phyloP scores from a whole-genome alignment of 2,329 filamentous ascomycete genomes.

The Cladosporium austrohemisphaericum region DNA sequence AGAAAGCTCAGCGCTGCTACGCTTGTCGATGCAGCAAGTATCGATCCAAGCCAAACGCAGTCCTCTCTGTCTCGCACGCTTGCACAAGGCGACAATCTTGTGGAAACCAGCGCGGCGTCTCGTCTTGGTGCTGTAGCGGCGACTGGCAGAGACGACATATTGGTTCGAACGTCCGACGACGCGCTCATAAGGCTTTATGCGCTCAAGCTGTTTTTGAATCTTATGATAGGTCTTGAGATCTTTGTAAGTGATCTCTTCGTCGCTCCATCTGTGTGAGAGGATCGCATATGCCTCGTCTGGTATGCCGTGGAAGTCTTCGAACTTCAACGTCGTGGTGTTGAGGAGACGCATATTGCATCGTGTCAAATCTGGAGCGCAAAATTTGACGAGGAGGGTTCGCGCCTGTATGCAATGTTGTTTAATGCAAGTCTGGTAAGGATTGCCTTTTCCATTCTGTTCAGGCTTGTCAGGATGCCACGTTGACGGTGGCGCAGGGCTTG shows the following conservation, averaged over 20 bases:
- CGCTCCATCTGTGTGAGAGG: slow-evolving; percentile 25
- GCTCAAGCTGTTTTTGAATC: slow-evolving; percentile 4
- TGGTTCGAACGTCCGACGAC: no score
- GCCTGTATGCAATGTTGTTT: no score
- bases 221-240: no score
- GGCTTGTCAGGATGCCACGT: no score
- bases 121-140: no score
- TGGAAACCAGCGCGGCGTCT: slow-evolving; percentile 4
- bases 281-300: slow-evolving; percentile 20
- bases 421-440: no score
- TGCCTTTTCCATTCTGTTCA: no score
- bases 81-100: slow-evolving; percentile 6
- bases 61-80: neutral
- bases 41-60: slow-evolving; percentile 4
- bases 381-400: no score
- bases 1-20: slow-evolving; percentile 16
- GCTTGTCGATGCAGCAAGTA: slow-evolving; percentile 20
- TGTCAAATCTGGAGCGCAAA: no score
- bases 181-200: neutral
- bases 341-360: slow-evolving; percentile 26
- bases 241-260: slow-evolving; percentile 20
- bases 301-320: slow-evolving; percentile 20
- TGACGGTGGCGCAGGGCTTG: no score
- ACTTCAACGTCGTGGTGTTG: slow-evolving; percentile 18
- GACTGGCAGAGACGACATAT: no score